A percentile compares a stretch with the other conserved stretches of the same genome.
phyloP scores from a whole-genome alignment of 345 rosid genomes.

The Stellera chamaejasme region DNA sequence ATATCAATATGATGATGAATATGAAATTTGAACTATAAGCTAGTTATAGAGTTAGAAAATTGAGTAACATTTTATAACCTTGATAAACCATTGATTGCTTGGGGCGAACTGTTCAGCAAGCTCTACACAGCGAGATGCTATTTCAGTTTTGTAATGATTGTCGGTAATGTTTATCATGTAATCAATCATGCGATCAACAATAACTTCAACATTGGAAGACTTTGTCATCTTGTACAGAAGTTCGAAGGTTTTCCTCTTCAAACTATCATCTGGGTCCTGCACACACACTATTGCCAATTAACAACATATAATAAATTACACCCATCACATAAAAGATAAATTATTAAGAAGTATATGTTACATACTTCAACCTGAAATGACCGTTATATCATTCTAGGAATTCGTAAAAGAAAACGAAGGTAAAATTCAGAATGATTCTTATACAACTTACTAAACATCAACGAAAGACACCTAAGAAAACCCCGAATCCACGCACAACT shows the following conservation, averaged over 20 bases:
- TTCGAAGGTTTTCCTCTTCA: conserved; percentile 95
- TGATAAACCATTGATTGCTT: conserved; percentile 97
- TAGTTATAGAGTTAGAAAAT: neutral
- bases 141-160: conserved; percentile 94
- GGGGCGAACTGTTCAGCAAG: conserved; percentile 99
- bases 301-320: neutral
- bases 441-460: too few relatives aligned
- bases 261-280: conserved; percentile 98
- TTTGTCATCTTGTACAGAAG: conserved; percentile 92
- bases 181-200: conserved; percentile 96
- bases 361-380: too few relatives aligned
- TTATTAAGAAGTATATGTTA: too few relatives aligned
- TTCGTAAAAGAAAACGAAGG: too few relatives aligned
- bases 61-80: conserved; percentile 38
- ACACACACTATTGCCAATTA: conserved; percentile 9
- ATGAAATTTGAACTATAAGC: neutral
- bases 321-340: too few relatives aligned
- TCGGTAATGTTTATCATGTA: conserved; percentile 94
- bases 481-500: too few relatives aligned
- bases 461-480: too few relatives aligned
- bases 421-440: too few relatives aligned
- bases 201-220: conserved; percentile 94
- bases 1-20: conserved; percentile 16
- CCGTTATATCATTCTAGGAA: too few relatives aligned
- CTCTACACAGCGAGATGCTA: conserved; percentile 92